Percentiles rank a stretch among this genome's conserved stretches.
Conservation (phyloP, 768 basidiomycete species). For the Cystobasidiopsis lactophilus region DNA sequence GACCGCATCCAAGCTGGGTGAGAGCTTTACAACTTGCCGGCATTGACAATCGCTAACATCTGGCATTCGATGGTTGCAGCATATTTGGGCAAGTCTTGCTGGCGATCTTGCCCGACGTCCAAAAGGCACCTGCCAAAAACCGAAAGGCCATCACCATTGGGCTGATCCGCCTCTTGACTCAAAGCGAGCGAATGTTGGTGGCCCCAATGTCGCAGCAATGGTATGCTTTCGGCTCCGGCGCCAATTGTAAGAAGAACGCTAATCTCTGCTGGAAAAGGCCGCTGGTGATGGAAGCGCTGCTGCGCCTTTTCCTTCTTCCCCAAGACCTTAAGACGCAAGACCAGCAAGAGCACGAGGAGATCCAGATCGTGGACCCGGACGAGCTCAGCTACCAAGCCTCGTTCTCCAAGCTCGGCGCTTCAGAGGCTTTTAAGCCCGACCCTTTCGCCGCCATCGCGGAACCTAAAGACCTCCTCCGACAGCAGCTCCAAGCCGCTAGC, state of each 20-base stretch:
- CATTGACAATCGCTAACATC: neutral
- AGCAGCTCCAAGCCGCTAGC: conserved; percentile 7
- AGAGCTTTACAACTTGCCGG: neutral
- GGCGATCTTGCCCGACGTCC: conserved; percentile 56
- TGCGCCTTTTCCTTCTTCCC: conserved; percentile 54
- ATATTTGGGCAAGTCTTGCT: conserved; percentile 59
- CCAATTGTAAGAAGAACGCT: neutral
- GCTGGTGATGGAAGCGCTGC: conserved; percentile 41
- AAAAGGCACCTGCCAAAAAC: conserved; percentile 59
- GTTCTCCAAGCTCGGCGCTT: conserved; percentile 73
- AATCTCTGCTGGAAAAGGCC: conserved; percentile 35
- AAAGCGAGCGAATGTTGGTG: conserved; percentile 46
- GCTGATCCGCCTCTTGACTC: conserved; percentile 51
- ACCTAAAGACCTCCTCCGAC: conserved; percentile 18
- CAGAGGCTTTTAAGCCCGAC: conserved; percentile 34
- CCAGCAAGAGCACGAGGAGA: conserved; percentile 29
- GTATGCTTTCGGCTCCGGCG: conserved; percentile 26
- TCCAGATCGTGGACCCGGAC: conserved; percentile 55
- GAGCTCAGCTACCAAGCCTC: conserved; percentile 89
- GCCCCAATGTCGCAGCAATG: conserved; percentile 43
- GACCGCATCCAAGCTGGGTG: conserved; percentile 72
- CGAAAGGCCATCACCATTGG: conserved; percentile 68
- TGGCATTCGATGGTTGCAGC: conserved; percentile 28
- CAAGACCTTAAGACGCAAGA: conserved; percentile 33
- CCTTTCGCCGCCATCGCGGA: conserved; percentile 29